Evolutionary conservation across 106 monocot genomes (phyloP), one percentile per base, ranked within the genome.

Genomic region (Hemerocallis citrina): DNA sequence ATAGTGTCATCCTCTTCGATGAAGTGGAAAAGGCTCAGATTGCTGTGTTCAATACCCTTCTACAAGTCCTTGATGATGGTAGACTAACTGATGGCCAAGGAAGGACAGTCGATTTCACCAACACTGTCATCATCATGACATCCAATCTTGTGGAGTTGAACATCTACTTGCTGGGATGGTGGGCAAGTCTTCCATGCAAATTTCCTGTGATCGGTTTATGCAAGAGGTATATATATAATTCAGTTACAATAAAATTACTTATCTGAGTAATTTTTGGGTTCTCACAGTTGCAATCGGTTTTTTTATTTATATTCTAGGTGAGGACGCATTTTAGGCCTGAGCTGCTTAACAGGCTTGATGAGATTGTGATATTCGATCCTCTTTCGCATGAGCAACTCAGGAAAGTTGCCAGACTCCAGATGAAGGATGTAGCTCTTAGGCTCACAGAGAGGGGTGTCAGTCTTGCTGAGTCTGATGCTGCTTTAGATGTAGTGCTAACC

Each of bases 341-440:
- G 69, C 64, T 90, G 40, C 64, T 90, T 3, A 85, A 85, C 37
- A 43, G 80, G 19, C 19, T 90, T 51, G 85, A 90, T 62, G 89
- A 90, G 61, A 76, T 90, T 20, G 79, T 90, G 7, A 31, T 90
- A 15, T 90, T 90, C 27, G 85, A 90, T 55, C 85, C 89, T 33
- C 70, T 90, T 3, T 85, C 85, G 0, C 75, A 81, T 34, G 85
- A 90, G 52, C 85, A 90, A 54, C 64, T 90, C 9, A 81, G 57
- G 65, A 78, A 85, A 39, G 81, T 90, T 8, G 69, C 81, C 0
- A 72, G 81, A 40, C 73, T 85, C 34, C 89, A 90, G 61, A 90
- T 90, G 80, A 81, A 61, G 39, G 81, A 85, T 52, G 81, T 90
- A 0, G 81, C 81, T 3, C 50, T 49, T 31, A 72, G 89, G 14